phyloP scores from a whole-genome alignment of 2,329 filamentous ascomycete genomes.

The Mollisia scopiformis region DNA sequence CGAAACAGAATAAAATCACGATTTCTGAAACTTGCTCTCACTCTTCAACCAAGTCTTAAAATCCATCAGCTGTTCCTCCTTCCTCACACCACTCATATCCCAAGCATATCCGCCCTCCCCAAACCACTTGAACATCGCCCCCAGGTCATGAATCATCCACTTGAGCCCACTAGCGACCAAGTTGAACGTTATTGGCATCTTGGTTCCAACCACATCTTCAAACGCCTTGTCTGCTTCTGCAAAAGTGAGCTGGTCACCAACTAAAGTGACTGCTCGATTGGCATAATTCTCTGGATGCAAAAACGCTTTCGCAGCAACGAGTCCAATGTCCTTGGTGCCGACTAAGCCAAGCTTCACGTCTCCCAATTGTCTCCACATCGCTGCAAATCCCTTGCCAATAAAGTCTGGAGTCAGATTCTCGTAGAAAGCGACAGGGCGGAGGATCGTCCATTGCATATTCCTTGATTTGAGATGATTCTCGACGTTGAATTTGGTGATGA shows the following conservation, averaged over 20 bases:
- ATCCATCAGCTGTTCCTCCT: constrained; percentile 40
- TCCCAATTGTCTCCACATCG: constrained; percentile 34
- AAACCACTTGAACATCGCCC: constrained; percentile 36
- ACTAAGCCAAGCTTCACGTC: constrained; percentile 44
- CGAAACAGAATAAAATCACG: neutral
- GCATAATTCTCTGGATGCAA: constrained; percentile 36
- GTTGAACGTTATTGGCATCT: constrained; percentile 31
- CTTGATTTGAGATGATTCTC: constrained; percentile 51
- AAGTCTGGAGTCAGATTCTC: constrained; percentile 43
- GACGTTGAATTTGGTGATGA: constrained; percentile 55
- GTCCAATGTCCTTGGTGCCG: constrained; percentile 47
- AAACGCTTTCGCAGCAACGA: constrained; percentile 49
- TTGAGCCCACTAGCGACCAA: constrained; percentile 29
- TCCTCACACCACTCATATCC: constrained; percentile 42
- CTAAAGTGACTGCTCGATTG: constrained; percentile 43
- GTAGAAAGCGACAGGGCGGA: constrained; percentile 59
- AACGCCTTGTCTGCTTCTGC: constrained; percentile 38
- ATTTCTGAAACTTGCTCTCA: constrained; percentile 1
- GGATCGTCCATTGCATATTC: constrained; percentile 55
- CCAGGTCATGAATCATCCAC: constrained; percentile 30
- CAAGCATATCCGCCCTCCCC: constrained; percentile 32
- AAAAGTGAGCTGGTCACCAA: constrained; percentile 48
- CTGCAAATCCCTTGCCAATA: constrained; percentile 29
- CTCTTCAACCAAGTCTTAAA: constrained; percentile 11
- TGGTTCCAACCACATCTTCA: constrained; percentile 29